Evolutionary conservation across 306 rosid species (phyloP).

Genomic region (Abrus pulchellus): DNA sequence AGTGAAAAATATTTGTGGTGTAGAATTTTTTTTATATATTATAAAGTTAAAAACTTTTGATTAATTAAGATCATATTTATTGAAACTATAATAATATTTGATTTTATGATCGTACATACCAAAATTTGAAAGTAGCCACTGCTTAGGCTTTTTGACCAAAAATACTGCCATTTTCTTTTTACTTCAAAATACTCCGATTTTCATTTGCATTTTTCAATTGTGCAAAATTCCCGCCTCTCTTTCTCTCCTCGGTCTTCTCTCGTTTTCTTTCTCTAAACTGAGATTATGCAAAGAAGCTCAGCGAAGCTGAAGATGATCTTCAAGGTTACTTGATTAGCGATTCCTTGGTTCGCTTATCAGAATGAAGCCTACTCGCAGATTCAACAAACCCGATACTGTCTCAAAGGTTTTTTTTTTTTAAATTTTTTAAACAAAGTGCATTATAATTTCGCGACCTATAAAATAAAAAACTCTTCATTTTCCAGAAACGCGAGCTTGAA

Average conservation of each 20-base stretch:
- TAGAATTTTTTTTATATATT: too few relatives aligned
- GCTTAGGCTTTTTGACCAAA: too few relatives aligned
- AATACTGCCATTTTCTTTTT: too few relatives aligned
- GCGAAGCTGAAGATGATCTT: constrained; percentile 30
- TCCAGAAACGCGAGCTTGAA: not conserved
- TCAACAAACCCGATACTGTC: constrained; percentile 55
- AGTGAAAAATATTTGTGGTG: too few relatives aligned
- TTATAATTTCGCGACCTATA: constrained; percentile 4
- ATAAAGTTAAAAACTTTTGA: too few relatives aligned
- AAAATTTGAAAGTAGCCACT: too few relatives aligned
- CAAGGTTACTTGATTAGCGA: not conserved
- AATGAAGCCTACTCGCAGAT: constrained; percentile 63
- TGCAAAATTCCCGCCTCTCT: constrained; percentile 47
- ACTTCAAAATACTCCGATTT: not conserved
- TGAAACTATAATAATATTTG: too few relatives aligned
- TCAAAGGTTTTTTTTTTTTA: constrained; percentile 51
- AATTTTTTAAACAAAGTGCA: not conserved
- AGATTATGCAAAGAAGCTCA: not conserved
- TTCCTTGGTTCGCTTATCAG: constrained; percentile 28
- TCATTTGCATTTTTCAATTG: not conserved
- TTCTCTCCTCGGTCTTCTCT: not conserved
- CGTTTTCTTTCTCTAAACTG: not conserved
- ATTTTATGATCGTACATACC: too few relatives aligned
- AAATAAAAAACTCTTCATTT: constrained; percentile 36
- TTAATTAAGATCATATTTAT: too few relatives aligned